Base-by-base conservation (phyloP, 805 yeast genomes). In the Candida parachauliodes region DNA sequence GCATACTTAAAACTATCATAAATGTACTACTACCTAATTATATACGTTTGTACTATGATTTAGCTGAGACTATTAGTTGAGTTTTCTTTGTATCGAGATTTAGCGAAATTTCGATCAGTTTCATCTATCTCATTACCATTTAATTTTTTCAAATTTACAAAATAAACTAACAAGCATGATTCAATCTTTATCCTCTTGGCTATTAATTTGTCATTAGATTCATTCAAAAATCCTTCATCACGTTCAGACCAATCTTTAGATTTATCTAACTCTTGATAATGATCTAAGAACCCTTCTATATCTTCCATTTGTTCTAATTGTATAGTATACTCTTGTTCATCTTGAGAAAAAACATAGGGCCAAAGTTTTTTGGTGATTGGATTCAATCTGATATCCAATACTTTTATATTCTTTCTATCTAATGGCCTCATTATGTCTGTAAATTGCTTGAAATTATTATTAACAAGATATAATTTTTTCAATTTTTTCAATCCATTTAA, bases 311-410 rank as follows among this genome's bases (percentile, higher is more conserved):
- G 68, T 25, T 70, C 75, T 29, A 74, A 48, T 28, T 65, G 71
- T 12, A 74, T 59, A 2, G 70, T 66, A 34, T 60, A 60, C 3
- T 32, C 20, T 2, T 18, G 11, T n/a, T 23, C 33, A 3, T 35
- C 38, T 4, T 74, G 72, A 43, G 68, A 70, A 52, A 76, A 76
- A 1, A 76, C 76, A 46, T 66, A 74, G 0, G 82, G 79, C 49
- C 76, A 75, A 34, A 71, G 59, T 8, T 64, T 69, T 29, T 59
- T 54, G 28, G 69, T 74, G 19, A 74, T 42, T 11, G 77, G 72
- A 44, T 76, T 76, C 38, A 75, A 66, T 25, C 81, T 57, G 33
- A 74, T 39, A 49, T 76, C 82, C 12, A 76, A 47, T 7, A 62
- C 54, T 39, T 50, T 56, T 43, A 76, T 47, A 3, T 57, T 48